These are phyloP conservation scores for Cyberlindnera nakhonratchasimensis DNA, from an alignment of 805 yeast genomes.

Conservation along the genomic window DNA sequence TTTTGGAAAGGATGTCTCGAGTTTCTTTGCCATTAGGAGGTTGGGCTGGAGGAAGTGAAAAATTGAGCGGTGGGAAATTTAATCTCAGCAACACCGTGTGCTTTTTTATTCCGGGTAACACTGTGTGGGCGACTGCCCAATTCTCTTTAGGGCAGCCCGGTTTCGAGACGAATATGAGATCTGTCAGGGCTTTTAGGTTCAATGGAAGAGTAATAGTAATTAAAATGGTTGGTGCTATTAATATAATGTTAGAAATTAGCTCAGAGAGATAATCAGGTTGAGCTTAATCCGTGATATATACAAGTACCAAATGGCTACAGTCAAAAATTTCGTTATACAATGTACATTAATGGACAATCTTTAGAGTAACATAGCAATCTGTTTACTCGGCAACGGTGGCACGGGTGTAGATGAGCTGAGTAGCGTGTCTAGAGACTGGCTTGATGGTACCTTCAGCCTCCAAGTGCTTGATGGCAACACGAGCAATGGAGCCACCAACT, in stretches of 20 bases:
- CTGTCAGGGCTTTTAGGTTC: too few species aligned
- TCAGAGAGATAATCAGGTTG: neutral
- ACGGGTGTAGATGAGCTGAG: conserved; percentile 92
- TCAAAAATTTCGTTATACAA: conserved; percentile 24
- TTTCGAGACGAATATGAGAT: too few species aligned
- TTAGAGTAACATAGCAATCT: conserved; percentile 19
- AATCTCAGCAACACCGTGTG: neutral
- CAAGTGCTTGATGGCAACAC: conserved; percentile 95
- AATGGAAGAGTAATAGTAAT: too few species aligned
- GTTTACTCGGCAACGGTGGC: conserved; percentile 63
- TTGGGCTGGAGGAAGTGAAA: neutral
- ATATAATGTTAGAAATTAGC: too few species aligned
- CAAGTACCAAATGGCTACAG: neutral
- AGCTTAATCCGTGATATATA: too few species aligned
- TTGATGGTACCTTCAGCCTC: conserved; percentile 93
- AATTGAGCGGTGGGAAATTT: neutral
- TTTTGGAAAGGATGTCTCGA: neutral
- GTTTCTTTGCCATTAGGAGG: too few species aligned
- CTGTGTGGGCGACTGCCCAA: neutral
- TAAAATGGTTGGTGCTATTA: too few species aligned
- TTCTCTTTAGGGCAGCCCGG: conserved; percentile 3
- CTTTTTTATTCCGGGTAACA: neutral
- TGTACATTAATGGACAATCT: conserved; percentile 23
- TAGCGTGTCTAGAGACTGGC: conserved; percentile 92
- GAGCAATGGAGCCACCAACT: conserved; percentile 98